A percentile compares a stretch with the other conserved stretches of the same genome.
Conservation (phyloP, 805 yeast species). For the Schwanniomyces sp. region DNA sequence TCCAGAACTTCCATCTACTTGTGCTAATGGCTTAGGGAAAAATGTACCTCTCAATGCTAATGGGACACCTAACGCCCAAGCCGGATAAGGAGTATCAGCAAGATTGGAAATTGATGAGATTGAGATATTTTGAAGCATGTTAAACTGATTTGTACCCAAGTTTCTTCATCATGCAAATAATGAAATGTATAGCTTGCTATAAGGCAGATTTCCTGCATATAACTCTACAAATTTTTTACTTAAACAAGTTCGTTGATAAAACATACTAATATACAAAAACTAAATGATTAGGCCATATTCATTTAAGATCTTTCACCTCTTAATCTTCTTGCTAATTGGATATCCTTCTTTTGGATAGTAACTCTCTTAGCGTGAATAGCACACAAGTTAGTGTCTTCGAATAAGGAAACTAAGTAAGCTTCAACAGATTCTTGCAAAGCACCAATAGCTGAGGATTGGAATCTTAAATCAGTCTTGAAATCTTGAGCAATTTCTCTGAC, state of each 20-base stretch:
- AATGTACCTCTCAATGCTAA: conserved; percentile 15
- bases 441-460: conserved; percentile 48
- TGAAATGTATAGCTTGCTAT: not conserved
- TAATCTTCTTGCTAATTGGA: conserved; percentile 49
- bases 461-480: conserved; percentile 48
- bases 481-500: conserved; percentile 49
- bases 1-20: conserved; percentile 16
- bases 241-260: not conserved
- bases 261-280: conserved; percentile 9
- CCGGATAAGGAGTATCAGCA: conserved; percentile 19
- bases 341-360: conserved; percentile 48
- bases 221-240: not conserved
- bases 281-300: conserved; percentile 2
- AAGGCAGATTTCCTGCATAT: not conserved
- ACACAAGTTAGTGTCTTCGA: conserved; percentile 50
- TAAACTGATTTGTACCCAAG: not conserved
- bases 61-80: conserved; percentile 15
- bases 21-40: conserved; percentile 11
- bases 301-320: conserved; percentile 47
- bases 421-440: conserved; percentile 49
- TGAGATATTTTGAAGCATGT: not conserved
- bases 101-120: not conserved
- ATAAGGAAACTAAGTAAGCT: conserved; percentile 47
- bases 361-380: conserved; percentile 51
- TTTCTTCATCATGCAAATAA: not conserved